phyloP scores from a whole-genome alignment of 805 yeast genomes.

The Kodamaea fukazawae region DNA sequence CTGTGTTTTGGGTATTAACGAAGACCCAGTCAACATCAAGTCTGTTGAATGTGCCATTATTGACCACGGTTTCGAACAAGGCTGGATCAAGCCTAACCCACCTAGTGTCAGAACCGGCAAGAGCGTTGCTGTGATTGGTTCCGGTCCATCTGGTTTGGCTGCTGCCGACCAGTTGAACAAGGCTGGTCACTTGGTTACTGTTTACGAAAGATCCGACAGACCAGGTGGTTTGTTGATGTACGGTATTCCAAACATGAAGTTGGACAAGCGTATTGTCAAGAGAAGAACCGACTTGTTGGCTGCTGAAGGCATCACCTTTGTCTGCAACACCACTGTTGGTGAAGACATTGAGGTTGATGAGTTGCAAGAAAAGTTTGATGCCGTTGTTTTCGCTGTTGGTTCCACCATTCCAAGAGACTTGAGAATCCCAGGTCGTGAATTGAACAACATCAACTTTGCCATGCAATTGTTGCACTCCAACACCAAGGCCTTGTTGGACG shows the following conservation, averaged over 20 bases:
- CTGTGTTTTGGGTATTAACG: conserved; percentile 84
- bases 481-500: conserved; percentile 85
- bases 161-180: conserved; percentile 95
- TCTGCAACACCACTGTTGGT: conserved; percentile 77
- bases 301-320: conserved; percentile 84
- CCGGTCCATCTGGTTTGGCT: conserved; percentile 97
- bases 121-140: conserved; percentile 83
- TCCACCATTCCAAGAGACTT: conserved; percentile 96
- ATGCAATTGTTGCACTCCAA: conserved; percentile 87
- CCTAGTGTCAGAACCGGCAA: conserved; percentile 83
- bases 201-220: conserved; percentile 91
- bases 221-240: conserved; percentile 97
- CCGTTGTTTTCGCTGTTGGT: conserved; percentile 89
- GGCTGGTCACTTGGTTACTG: conserved; percentile 91
- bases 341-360: conserved; percentile 74
- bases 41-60: conserved; percentile 94
- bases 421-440: conserved; percentile 88
- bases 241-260: conserved; percentile 99
- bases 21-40: conserved; percentile 94
- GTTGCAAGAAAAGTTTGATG: conserved; percentile 64
- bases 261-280: conserved; percentile 88
- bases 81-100: conserved; percentile 88
- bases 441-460: conserved; percentile 88
- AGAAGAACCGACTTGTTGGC: conserved; percentile 88
- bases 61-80: conserved; percentile 93